Evolutionary conservation across 2,329 filamentous ascomycete species (phyloP).

Genomic region (Cordyceps farinosa): DNA sequence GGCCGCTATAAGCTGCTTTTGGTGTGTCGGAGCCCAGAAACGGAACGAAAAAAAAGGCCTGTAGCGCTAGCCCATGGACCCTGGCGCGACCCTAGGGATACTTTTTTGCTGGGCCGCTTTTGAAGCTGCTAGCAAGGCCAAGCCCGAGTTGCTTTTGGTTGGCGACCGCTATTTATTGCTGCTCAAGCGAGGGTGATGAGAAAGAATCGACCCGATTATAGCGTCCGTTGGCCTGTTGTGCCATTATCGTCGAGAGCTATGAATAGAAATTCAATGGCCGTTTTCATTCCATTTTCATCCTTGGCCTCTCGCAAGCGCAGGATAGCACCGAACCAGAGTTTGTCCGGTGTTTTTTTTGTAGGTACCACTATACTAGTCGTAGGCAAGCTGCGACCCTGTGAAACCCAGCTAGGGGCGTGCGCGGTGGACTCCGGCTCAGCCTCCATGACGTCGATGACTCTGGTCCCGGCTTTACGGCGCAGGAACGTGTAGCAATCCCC

Average conservation of each 20-base stretch:
- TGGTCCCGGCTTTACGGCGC: background rate
- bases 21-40: background rate
- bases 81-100: background rate
- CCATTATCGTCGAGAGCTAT: too few species aligned
- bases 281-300: too few species aligned
- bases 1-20: too few species aligned
- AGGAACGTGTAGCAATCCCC: background rate
- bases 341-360: background rate
- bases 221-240: background rate
- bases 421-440: background rate
- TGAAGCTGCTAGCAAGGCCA: too few species aligned
- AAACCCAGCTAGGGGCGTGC: conserved; percentile 2
- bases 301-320: too few species aligned
- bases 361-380: too few species aligned
- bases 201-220: background rate
- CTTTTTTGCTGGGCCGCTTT: too few species aligned
- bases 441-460: conserved; percentile 9
- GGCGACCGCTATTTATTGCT: background rate
- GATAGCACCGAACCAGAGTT: too few species aligned
- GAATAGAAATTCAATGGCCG: too few species aligned
- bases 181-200: background rate
- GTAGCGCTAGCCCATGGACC: background rate
- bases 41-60: background rate
- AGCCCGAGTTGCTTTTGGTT: background rate
- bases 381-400: too few species aligned